Conservation (phyloP, 192 early-diverging fungal genomes). For the Backusella morwellensis region DNA sequence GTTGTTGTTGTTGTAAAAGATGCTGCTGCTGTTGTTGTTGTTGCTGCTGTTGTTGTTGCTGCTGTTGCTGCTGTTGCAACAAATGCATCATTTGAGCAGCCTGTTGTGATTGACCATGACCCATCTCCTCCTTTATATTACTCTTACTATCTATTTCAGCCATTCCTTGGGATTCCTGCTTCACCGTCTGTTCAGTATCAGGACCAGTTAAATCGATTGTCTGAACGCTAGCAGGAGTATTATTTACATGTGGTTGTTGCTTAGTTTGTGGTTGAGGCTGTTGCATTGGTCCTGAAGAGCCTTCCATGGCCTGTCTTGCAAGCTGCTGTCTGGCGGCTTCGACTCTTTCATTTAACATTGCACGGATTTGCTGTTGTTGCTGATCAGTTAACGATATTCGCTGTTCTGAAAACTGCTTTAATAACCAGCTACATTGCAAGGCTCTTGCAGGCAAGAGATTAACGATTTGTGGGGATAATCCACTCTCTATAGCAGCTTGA, state of each 20-base stretch:
- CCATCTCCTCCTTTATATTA: background rate
- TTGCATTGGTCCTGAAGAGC: background rate
- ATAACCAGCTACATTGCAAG: conserved; percentile 33
- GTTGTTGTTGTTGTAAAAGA: background rate
- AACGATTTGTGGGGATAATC: conserved; percentile 27
- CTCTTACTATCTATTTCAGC: background rate
- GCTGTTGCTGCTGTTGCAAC: background rate
- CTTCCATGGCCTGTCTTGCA: conserved; percentile 7
- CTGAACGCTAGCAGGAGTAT: conserved; percentile 2
- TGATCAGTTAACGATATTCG: conserved; percentile 10
- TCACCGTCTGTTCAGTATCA: background rate
- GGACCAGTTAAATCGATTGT: background rate
- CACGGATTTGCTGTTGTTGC: conserved; percentile 35
- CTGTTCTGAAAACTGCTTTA: conserved; percentile 25
- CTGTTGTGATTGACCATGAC: background rate
- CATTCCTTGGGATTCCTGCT: background rate
- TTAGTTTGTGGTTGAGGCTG: background rate
- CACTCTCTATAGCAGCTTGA: conserved; percentile 28
- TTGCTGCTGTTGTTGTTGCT: background rate
- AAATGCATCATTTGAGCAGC: conserved; percentile 5
- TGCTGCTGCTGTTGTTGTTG: background rate
- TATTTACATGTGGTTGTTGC: conserved; percentile 4
- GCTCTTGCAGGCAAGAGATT: conserved; percentile 23
- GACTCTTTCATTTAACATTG: conserved; percentile 23
- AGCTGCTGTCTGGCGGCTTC: conserved; percentile 16